A percentile compares a stretch with the other conserved stretches of the same genome.
phyloP scores from a whole-genome alignment of 805 yeast genomes.

The Clavispora asparagi region DNA sequence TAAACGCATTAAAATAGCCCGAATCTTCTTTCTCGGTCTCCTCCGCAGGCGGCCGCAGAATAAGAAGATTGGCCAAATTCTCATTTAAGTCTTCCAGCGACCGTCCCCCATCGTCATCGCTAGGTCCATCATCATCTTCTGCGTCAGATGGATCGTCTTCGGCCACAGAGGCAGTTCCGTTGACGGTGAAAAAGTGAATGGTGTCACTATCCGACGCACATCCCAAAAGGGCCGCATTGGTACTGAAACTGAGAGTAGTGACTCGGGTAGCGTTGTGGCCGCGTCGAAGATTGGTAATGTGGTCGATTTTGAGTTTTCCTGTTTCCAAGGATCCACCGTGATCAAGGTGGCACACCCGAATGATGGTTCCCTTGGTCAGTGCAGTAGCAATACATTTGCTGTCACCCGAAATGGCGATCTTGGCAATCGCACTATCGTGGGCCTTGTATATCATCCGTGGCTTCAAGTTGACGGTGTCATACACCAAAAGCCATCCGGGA shows the following conservation, averaged over 20 bases:
- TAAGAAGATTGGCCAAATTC: conserved; percentile 34
- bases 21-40: background rate
- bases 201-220: conserved; percentile 39
- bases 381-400: conserved; percentile 34
- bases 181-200: conserved; percentile 33
- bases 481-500: conserved; percentile 36
- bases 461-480: conserved; percentile 31
- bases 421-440: conserved; percentile 33
- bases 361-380: conserved; percentile 38
- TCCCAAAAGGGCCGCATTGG: conserved; percentile 29
- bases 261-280: conserved; percentile 36
- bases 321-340: conserved; percentile 4
- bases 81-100: conserved; percentile 39
- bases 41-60: conserved; percentile 16
- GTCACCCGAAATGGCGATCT: conserved; percentile 24
- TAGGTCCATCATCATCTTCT: conserved; percentile 14
- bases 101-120: conserved; percentile 11
- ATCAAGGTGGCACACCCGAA: conserved; percentile 27
- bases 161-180: conserved; percentile 3
- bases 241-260: conserved; percentile 30
- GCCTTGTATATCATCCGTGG: conserved; percentile 35
- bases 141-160: conserved; percentile 6
- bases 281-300: conserved; percentile 31
- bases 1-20: conserved; percentile 18
- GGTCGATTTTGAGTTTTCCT: conserved; percentile 16